phyloP scores from a whole-genome alignment of 129 eudicot species.

The Chrysanthemum makinoi region DNA sequence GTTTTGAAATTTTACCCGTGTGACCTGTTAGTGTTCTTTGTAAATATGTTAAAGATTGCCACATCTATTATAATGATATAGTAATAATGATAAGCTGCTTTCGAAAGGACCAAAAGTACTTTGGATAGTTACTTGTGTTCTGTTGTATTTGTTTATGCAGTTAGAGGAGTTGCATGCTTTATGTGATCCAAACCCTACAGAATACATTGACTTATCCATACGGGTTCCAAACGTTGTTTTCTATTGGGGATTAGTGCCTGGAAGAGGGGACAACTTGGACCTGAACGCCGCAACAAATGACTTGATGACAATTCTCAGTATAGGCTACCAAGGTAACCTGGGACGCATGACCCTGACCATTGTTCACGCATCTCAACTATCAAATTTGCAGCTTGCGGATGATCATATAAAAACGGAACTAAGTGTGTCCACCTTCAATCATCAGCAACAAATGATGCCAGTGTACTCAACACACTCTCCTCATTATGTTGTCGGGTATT shows the following conservation, averaged over 20 bases:
- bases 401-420: conserved; percentile 10
- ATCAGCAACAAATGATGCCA: conserved; percentile 19
- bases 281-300: conserved; percentile 24
- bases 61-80: background rate
- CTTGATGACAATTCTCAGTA: conserved; percentile 35
- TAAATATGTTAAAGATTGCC: background rate
- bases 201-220: conserved; percentile 38
- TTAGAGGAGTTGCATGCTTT: conserved; percentile 56
- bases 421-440: background rate
- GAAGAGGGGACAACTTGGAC: conserved; percentile 21
- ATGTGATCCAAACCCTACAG: conserved; percentile 76
- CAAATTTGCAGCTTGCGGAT: conserved; percentile 22
- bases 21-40: background rate
- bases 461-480: conserved; percentile 26
- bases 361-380: conserved; percentile 47
- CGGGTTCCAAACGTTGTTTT: conserved; percentile 46
- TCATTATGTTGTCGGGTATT: conserved; percentile 26
- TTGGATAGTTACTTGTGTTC: conserved; percentile 15
- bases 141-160: conserved; percentile 34
- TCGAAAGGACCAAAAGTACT: background rate
- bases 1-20: background rate
- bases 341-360: conserved; percentile 46
- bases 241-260: conserved; percentile 57
- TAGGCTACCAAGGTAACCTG: conserved; percentile 35
- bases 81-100: background rate